phyloP scores from a whole-genome alignment of 352 stramenopile species.

The Halophytophthora batemanensis region DNA sequence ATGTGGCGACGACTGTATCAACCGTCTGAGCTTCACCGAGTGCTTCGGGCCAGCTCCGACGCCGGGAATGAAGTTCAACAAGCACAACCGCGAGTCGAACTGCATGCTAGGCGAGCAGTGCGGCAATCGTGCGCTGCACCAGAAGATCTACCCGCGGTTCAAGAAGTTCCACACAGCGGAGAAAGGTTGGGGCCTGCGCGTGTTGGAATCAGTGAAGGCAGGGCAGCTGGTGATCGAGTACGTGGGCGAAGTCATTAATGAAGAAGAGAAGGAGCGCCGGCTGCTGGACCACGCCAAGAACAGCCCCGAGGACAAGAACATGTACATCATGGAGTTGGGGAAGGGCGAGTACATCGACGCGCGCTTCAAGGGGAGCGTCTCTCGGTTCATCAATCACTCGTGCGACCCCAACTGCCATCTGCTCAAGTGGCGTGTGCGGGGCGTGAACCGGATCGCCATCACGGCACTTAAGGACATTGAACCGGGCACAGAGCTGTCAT shows the following conservation, averaged over 20 bases:
- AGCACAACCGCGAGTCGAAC: constrained; percentile 83
- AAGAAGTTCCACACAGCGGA: constrained; percentile 77
- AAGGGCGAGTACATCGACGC: constrained; percentile 95
- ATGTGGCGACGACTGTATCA: constrained; percentile 94
- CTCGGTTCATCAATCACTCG: constrained; percentile 97
- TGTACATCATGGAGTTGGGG: constrained; percentile 94
- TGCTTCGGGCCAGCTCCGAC: constrained; percentile 80
- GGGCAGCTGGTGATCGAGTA: constrained; percentile 93
- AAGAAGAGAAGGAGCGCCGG: constrained; percentile 88
- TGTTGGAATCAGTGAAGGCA: constrained; percentile 75
- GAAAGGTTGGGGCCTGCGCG: constrained; percentile 90
- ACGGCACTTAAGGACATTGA: constrained; percentile 89
- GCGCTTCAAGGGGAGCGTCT: constrained; percentile 90
- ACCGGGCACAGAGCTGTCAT: constrained; percentile 89
- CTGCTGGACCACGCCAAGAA: constrained; percentile 80
- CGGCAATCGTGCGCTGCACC: constrained; percentile 89
- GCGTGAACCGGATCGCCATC: constrained; percentile 92
- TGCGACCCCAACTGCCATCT: constrained; percentile 95
- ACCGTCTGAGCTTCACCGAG: constrained; percentile 90
- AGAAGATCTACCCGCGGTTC: constrained; percentile 73
- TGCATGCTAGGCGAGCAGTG: constrained; percentile 89
- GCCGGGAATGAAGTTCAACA: constrained; percentile 62
- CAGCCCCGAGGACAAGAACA: constrained; percentile 93
- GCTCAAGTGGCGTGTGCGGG: constrained; percentile 94
- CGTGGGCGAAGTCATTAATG: constrained; percentile 93